Evolutionary conservation across 345 rosid species (phyloP).

Genomic region (Syzygium grande): DNA sequence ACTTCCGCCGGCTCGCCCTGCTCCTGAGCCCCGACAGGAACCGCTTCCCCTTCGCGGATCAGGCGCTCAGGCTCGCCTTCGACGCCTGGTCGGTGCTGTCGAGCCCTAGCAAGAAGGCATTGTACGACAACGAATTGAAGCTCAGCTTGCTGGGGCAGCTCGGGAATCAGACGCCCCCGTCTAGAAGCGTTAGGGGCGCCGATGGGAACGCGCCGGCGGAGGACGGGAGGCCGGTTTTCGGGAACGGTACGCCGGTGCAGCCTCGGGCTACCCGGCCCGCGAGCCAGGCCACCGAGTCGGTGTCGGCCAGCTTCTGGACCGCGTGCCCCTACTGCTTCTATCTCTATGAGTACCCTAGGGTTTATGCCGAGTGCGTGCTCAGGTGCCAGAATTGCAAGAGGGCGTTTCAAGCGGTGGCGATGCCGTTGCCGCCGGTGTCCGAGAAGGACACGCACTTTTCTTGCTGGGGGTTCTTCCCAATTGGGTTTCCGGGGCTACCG

Average conservation of each 20-base stretch:
- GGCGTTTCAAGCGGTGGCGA: constrained; percentile 65
- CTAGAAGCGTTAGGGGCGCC: constrained; percentile 9
- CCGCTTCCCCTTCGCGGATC: constrained; percentile 65
- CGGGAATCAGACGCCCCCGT: constrained; percentile 7
- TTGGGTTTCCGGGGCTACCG: constrained; percentile 43
- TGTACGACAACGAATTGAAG: constrained; percentile 64
- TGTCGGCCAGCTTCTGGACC: constrained; percentile 69
- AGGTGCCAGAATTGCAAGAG: constrained; percentile 74
- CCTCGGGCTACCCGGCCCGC: not conserved
- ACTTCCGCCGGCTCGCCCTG: constrained; percentile 73
- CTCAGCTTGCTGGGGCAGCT: constrained; percentile 49
- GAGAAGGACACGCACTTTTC: constrained; percentile 58
- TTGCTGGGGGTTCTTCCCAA: constrained; percentile 70
- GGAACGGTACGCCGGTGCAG: constrained; percentile 1
- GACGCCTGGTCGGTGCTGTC: constrained; percentile 89
- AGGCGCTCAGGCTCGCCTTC: constrained; percentile 54
- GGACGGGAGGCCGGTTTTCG: not conserved
- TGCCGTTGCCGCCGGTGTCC: constrained; percentile 52
- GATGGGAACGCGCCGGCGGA: not conserved
- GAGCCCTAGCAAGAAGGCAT: constrained; percentile 50
- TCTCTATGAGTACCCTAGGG: constrained; percentile 73
- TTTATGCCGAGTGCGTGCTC: constrained; percentile 66
- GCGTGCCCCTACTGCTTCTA: constrained; percentile 82
- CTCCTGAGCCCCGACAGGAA: constrained; percentile 60
- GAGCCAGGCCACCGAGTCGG: not conserved